phyloP scores from a whole-genome alignment of 2,329 filamentous ascomycete species.

The Diaporthe velutina region DNA sequence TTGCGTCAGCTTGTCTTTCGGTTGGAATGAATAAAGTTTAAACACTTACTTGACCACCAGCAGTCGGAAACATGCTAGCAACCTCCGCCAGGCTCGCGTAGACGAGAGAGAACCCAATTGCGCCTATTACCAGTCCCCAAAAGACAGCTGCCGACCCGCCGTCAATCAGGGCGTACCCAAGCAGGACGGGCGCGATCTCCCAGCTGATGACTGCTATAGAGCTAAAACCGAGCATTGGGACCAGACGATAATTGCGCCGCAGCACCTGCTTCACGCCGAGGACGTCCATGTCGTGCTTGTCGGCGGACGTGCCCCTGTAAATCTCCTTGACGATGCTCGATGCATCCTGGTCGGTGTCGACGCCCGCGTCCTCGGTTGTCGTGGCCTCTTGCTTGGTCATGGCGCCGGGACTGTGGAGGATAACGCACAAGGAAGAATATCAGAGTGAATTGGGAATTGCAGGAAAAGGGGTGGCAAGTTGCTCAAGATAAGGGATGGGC shows the following conservation, averaged over 20 bases:
- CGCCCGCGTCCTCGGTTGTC: neutral
- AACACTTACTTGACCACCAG: conserved; percentile 15
- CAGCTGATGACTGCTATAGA: conserved; percentile 14
- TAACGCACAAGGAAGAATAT: too few relatives aligned
- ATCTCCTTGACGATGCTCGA: conserved; percentile 17
- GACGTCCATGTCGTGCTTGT: conserved; percentile 20
- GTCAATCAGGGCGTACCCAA: neutral
- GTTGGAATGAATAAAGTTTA: rapidly evolving
- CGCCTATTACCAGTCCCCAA: conserved; percentile 6
- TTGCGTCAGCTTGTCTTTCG: neutral
- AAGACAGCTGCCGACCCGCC: neutral
- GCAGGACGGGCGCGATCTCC: conserved; percentile 14
- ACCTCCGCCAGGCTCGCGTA: conserved; percentile 23
- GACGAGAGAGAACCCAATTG: conserved; percentile 1
- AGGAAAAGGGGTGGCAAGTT: neutral
- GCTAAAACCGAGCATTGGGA: conserved; percentile 8
- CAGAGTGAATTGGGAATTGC: too few relatives aligned
- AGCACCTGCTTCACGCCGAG: conserved; percentile 19
- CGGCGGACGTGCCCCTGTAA: conserved; percentile 5
- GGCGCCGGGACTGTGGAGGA: too few relatives aligned
- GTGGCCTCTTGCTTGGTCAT: conserved; percentile 4
- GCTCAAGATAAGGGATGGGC: neutral
- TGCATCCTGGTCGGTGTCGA: neutral
- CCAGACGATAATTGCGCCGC: conserved; percentile 6
- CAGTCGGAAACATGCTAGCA: conserved; percentile 17